Percentiles rank a stretch among this genome's conserved stretches.
Conservation (phyloP, 768 basidiomycete species). For the Trametes maxima region DNA sequence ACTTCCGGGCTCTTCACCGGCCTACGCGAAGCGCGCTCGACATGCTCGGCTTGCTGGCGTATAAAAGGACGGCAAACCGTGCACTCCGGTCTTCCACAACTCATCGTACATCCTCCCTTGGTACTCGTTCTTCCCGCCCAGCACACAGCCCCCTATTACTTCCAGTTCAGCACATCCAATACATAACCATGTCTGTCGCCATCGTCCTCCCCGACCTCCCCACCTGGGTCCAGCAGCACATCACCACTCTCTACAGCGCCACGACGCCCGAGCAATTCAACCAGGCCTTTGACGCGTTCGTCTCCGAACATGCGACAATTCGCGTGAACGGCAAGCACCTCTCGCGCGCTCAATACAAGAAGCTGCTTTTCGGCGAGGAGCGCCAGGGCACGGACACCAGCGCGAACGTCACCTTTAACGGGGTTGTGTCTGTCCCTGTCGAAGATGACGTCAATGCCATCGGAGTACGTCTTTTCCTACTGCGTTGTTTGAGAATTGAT, state of each 20-base stretch:
- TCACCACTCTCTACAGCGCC: slow-evolving; percentile 43
- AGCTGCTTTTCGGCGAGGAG: slow-evolving; percentile 34
- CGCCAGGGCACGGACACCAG: slow-evolving; percentile 25
- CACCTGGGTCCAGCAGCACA: slow-evolving; percentile 43
- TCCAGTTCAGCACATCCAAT: background rate
- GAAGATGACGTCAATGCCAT: slow-evolving; percentile 15
- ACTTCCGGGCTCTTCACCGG: too few species aligned
- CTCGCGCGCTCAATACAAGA: slow-evolving; percentile 44
- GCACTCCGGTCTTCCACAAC: background rate
- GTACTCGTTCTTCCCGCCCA: background rate
- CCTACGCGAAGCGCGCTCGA: background rate
- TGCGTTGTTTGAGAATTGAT: too few species aligned
- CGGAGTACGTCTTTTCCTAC: slow-evolving; percentile 2
- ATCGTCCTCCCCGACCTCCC: slow-evolving; percentile 45
- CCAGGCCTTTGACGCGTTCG: slow-evolving; percentile 43
- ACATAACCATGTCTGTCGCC: slow-evolving; percentile 22
- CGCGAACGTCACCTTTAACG: slow-evolving; percentile 34
- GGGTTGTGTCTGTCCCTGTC: slow-evolving; percentile 34
- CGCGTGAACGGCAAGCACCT: slow-evolving; percentile 44
- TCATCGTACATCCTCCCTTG: background rate
- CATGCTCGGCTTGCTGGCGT: slow-evolving; percentile 6
- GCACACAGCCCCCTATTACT: background rate
- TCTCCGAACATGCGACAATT: slow-evolving; percentile 40
- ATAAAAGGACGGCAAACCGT: slow-evolving; percentile 6
- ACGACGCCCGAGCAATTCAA: slow-evolving; percentile 39